Evolutionary conservation across 805 yeast species (phyloP), one percentile per base, ranked within the genome.

Genomic region (Wickerhamomyces chambardii): DNA sequence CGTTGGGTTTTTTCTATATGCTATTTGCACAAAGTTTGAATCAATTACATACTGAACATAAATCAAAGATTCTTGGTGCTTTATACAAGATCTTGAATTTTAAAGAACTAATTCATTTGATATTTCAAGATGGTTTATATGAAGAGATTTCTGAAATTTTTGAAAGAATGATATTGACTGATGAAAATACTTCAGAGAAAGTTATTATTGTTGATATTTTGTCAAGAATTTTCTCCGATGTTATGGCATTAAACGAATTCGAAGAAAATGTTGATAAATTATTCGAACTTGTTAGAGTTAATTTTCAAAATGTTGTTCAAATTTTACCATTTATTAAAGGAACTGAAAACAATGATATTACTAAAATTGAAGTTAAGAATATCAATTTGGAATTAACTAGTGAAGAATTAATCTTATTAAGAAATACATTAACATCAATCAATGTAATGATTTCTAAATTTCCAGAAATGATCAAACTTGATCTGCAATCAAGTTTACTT

Each of bases 11-110:
- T 45, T 78, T 83, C 56, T 83, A 85, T 50, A 79, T 87, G 22
- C 55, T 89, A 28, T 84, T 82, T 58, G 84, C 95, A 10, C 83
- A 84, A 45, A 85, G 95, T 52, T 67, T 87, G 33, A 47, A 45
- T 30, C 37, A 41, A 12, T 56, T 56, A 19, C 56, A 55, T 22
- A 36, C 39, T 25, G 40, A 43, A 1, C 33, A 48, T 11, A 54
- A 59, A 17, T 37, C 49, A 25, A 50, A 56, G 22, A 70, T 78
- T 3, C 48, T 70, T 11, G 60, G 61, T 3, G 77, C 82, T 0
- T 54, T 89, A 39, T 61, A 59, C 25, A 67, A 74, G 36, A 61
- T 87, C 15, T 62, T 85, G 24, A 70, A 66, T 31, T 70, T 76
- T 28, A 61, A 72, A 2, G 67, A 74, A 4, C 66, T 84, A 14